phyloP scores from a whole-genome alignment of 495 filamentous ascomycete genomes.

The Podospora sp. region DNA sequence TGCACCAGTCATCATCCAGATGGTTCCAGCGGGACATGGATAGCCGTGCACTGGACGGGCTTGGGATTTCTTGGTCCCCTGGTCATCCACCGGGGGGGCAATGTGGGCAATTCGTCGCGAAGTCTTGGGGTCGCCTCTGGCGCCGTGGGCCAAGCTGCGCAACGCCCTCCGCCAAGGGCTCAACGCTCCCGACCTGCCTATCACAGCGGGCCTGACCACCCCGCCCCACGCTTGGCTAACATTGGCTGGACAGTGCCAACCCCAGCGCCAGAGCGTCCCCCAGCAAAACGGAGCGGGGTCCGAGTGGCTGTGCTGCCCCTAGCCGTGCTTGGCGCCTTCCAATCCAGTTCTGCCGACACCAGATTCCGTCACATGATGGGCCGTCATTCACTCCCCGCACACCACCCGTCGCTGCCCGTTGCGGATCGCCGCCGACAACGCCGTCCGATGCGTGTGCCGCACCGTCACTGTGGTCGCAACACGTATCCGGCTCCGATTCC shows the following conservation, averaged over 20 bases:
- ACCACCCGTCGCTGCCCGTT: neutral
- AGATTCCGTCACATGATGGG: constrained; percentile 5
- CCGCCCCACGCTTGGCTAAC: neutral
- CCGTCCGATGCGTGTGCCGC: no score
- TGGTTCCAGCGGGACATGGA: neutral
- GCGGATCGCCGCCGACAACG: no score
- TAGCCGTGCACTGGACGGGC: neutral
- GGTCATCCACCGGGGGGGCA: no score
- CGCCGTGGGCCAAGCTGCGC: constrained; percentile 2
- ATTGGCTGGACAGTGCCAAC: no score
- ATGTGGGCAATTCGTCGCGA: no score
- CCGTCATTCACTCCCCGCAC: neutral
- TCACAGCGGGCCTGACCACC: constrained; percentile 4
- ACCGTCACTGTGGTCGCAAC: no score
- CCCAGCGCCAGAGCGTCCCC: neutral
- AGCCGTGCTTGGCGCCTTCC: constrained; percentile 5
- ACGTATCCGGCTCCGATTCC: neutral
- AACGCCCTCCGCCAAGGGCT: constrained; percentile 13
- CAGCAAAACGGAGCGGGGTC: constrained; percentile 16
- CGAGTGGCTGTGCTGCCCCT: constrained; percentile 18
- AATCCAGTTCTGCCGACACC: constrained; percentile 6
- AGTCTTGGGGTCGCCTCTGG: constrained; percentile 1
- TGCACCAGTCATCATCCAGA: no score
- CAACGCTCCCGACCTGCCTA: constrained; percentile 9
- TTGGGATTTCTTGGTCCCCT: neutral